A percentile compares a stretch with the other conserved stretches of the same genome.
These are phyloP conservation scores for Chaetomiaceae sp. DNA, from an alignment of 2,329 filamentous ascomycete genomes.

Conservation along the genomic window DNA sequence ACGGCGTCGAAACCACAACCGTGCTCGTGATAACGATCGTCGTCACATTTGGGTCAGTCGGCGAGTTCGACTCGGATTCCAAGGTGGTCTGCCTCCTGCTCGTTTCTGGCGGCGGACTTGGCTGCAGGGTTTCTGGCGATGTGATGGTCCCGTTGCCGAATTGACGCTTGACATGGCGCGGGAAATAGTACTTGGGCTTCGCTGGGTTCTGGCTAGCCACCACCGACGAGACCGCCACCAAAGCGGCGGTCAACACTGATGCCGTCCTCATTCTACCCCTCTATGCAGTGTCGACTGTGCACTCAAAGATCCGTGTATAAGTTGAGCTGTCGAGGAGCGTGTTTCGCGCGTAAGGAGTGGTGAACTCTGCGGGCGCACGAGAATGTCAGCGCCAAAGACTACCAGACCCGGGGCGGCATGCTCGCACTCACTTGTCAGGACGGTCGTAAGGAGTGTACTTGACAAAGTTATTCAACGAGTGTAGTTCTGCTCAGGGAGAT, in stretches of 20 bases:
- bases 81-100: conserved; percentile 2
- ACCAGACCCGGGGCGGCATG: conserved; percentile 9
- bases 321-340: conserved; percentile 1
- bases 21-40: conserved; percentile 9
- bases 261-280: conserved; percentile 46
- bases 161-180: conserved; percentile 51
- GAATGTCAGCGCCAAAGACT: conserved; percentile 25
- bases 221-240: conserved; percentile 45
- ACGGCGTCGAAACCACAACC: conserved; percentile 5
- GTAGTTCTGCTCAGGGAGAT: conserved; percentile 33
- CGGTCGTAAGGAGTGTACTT: conserved; percentile 55
- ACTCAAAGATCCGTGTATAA: conserved; percentile 5
- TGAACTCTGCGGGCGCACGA: conserved; percentile 15
- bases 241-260: conserved; percentile 45
- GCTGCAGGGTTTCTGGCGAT: conserved; percentile 18
- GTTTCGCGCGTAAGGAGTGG: conserved; percentile 7
- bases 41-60: conserved; percentile 2
- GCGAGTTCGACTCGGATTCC: not conserved
- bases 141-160: conserved; percentile 42
- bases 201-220: conserved; percentile 37
- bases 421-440: conserved; percentile 45
- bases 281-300: conserved; percentile 19
- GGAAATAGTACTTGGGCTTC: conserved; percentile 55
- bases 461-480: conserved; percentile 50
- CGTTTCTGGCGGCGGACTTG: conserved; percentile 9